Conservation (phyloP, 208 protist genomes). For the Leishmania guyanensis region DNA sequence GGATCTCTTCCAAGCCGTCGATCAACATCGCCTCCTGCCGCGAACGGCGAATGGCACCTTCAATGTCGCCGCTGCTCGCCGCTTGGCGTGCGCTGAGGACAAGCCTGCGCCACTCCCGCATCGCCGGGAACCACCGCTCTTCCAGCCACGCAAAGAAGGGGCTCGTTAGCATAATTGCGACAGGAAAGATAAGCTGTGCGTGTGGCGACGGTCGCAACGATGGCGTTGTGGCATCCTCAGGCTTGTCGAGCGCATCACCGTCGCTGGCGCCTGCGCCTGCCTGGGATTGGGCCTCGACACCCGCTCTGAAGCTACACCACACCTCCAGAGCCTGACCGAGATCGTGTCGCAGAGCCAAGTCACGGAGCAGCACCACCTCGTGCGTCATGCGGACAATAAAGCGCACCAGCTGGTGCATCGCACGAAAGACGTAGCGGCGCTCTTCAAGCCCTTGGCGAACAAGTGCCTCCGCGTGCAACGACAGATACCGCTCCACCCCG, state of each 20-base stretch:
- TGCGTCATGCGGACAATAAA: constrained; percentile 40
- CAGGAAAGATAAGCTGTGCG: background rate
- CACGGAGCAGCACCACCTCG: constrained; percentile 53
- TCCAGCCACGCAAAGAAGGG: constrained; percentile 71
- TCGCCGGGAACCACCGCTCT: constrained; percentile 69
- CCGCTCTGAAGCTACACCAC: constrained; percentile 27
- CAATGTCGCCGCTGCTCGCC: constrained; percentile 37
- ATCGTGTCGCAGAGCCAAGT: constrained; percentile 40
- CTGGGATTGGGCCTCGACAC: constrained; percentile 15
- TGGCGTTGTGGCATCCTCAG: background rate
- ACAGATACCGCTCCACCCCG: constrained; percentile 59
- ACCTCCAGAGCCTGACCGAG: constrained; percentile 39
- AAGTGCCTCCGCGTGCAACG: constrained; percentile 40
- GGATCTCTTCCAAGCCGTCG: constrained; percentile 61
- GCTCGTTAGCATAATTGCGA: constrained; percentile 28
- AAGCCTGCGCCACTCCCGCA: constrained; percentile 59
- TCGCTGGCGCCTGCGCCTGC: background rate
- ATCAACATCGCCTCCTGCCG: constrained; percentile 45
- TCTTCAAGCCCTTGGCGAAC: constrained; percentile 48
- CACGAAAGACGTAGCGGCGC: constrained; percentile 35
- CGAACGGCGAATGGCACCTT: constrained; percentile 38
- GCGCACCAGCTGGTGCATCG: constrained; percentile 41
- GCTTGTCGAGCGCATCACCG: background rate
- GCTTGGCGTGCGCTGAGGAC: constrained; percentile 34
- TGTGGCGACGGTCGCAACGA: background rate